Evolutionary conservation across 106 monocot genomes (phyloP).

Genomic region (Xerophyta viscosa): DNA sequence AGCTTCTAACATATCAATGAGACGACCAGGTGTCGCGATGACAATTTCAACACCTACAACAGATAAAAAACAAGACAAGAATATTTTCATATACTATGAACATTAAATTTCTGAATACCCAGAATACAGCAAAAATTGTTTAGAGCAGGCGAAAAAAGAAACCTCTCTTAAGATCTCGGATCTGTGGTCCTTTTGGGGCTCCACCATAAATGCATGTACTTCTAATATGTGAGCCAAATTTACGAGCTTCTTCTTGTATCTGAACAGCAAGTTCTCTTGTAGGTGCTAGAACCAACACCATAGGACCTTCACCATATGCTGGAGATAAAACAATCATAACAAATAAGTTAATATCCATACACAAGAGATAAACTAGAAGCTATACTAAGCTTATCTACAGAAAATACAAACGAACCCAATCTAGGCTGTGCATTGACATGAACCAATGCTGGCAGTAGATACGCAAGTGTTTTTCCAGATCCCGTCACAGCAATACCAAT

Average conservation of each 20-base stretch:
- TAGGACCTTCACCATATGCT: conserved; percentile 82
- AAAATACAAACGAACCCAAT: conserved; percentile 48
- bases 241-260: conserved; percentile 90
- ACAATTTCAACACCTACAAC: conserved; percentile 96
- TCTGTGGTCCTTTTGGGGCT: conserved; percentile 95
- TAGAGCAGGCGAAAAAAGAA: conserved; percentile 74
- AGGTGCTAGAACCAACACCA: conserved; percentile 78
- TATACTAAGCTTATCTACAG: background rate
- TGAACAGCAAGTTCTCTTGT: conserved; percentile 97
- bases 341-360: background rate
- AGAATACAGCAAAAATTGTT: too few relatives aligned
- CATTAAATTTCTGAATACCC: too few relatives aligned
- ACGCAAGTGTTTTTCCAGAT: conserved; percentile 92
- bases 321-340: conserved; percentile 5
- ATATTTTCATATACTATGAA: too few relatives aligned
- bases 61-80: too few relatives aligned
- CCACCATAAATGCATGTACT: conserved; percentile 94
- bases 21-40: conserved; percentile 88
- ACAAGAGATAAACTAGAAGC: background rate
- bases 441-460: conserved; percentile 83
- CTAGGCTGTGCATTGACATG: conserved; percentile 90
- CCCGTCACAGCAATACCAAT: conserved; percentile 96
- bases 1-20: conserved; percentile 52
- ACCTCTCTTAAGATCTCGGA: conserved; percentile 93
- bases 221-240: conserved; percentile 72